A percentile compares a stretch with the other conserved stretches of the same genome.
Conservation (phyloP, 345 rosid species). For the Acer negundo region DNA sequence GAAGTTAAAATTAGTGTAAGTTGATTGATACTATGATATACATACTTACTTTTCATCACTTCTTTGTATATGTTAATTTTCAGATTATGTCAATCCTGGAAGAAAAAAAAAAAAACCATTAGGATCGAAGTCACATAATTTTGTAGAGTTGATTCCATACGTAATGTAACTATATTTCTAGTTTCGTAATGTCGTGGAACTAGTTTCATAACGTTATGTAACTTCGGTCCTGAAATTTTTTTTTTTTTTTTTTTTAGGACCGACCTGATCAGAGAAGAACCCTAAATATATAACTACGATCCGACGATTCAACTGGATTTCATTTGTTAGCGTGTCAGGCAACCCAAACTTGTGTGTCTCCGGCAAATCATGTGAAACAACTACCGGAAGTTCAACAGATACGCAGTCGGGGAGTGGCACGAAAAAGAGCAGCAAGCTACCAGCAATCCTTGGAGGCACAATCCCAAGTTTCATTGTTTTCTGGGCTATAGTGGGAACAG, state of each 20-base stretch:
- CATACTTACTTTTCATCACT: too few species aligned
- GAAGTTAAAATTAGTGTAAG: slow-evolving; percentile 39
- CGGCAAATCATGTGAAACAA: slow-evolving; percentile 33
- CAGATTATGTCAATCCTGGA: too few species aligned
- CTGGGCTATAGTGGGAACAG: slow-evolving; percentile 32
- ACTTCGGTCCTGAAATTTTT: too few species aligned
- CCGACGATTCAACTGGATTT: not conserved
- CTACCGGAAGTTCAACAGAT: not conserved
- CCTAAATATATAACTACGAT: not conserved
- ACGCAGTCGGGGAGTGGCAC: not conserved
- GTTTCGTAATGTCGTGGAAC: too few species aligned
- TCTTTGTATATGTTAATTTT: not conserved
- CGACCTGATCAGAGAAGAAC: too few species aligned
- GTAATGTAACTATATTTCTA: too few species aligned
- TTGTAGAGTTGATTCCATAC: too few species aligned
- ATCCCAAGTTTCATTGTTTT: slow-evolving; percentile 38
- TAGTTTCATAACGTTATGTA: too few species aligned
- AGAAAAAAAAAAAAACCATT: too few species aligned
- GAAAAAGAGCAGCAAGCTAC: slow-evolving; percentile 37
- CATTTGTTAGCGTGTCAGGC: slow-evolving; percentile 30
- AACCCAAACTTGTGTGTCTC: slow-evolving; percentile 43
- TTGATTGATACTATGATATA: not conserved
- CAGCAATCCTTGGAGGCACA: slow-evolving; percentile 39
- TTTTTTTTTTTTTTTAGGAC: too few species aligned
- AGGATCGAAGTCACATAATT: too few species aligned